These are phyloP conservation scores for Piloderma croceum DNA, from an alignment of 768 basidiomycete genomes.

Conservation along the genomic window DNA sequence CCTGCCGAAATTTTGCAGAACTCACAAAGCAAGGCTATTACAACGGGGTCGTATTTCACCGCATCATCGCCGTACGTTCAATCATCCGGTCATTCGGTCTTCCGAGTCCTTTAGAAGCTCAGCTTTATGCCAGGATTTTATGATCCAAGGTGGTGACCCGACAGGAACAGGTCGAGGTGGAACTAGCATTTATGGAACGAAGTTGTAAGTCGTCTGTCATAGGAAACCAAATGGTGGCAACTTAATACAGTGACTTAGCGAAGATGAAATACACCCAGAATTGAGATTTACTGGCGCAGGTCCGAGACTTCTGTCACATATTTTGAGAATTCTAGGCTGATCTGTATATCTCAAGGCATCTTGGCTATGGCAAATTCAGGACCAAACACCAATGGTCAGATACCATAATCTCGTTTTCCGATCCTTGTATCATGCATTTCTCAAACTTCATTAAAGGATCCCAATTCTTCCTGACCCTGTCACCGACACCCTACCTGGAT, in stretches of 20 bases:
- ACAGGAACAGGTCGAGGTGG: conserved; percentile 94
- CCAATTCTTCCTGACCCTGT: conserved; percentile 89
- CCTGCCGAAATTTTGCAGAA: conserved; percentile 92
- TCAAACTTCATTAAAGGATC: conserved; percentile 53
- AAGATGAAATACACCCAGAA: conserved; percentile 89
- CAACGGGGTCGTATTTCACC: conserved; percentile 85
- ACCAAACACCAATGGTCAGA: conserved; percentile 78
- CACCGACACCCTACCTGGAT: conserved; percentile 79
- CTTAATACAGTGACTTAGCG: conserved; percentile 46
- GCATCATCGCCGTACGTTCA: conserved; percentile 72
- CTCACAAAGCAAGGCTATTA: conserved; percentile 91
- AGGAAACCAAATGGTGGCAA: neutral
- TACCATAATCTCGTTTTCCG: conserved; percentile 10
- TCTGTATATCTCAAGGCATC: too few relatives aligned
- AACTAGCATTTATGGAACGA: conserved; percentile 83
- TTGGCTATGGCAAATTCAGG: conserved; percentile 98
- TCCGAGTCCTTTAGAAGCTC: too few relatives aligned
- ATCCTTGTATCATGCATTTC: neutral
- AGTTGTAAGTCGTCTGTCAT: conserved; percentile 52
- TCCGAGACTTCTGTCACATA: too few relatives aligned
- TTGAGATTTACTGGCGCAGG: conserved; percentile 94
- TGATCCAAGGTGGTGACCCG: conserved; percentile 95
- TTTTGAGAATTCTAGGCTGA: too few relatives aligned
- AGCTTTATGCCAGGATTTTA: conserved; percentile 68
- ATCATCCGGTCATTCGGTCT: too few relatives aligned